phyloP scores from a whole-genome alignment of 2,329 filamentous ascomycete genomes.

The Hypoxylon sp. region DNA sequence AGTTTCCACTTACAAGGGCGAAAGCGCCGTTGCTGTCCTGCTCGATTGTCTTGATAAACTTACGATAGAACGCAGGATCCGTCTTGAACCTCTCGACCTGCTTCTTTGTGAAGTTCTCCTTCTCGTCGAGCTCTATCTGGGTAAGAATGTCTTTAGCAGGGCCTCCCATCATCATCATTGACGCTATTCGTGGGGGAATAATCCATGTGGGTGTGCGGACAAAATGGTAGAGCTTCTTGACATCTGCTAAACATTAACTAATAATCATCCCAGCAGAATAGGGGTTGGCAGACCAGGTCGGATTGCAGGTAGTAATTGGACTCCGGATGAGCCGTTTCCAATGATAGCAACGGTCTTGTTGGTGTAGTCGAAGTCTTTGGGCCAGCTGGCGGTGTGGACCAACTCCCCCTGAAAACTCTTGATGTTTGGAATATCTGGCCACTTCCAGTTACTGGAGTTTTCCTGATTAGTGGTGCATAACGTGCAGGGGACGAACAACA shows the following conservation, averaged over 20 bases:
- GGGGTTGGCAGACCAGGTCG: slow-evolving; percentile 56
- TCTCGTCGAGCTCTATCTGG: slow-evolving; percentile 59
- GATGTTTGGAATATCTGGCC: slow-evolving; percentile 65
- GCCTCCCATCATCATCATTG: slow-evolving; percentile 58
- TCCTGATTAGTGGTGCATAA: slow-evolving; percentile 33
- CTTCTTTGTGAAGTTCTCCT: slow-evolving; percentile 60
- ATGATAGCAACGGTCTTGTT: slow-evolving; percentile 70
- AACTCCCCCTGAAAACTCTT: slow-evolving; percentile 63
- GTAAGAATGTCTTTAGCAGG: slow-evolving; percentile 57
- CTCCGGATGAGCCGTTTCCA: slow-evolving; percentile 68
- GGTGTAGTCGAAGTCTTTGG: slow-evolving; percentile 63
- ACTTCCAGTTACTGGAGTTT: slow-evolving; percentile 66
- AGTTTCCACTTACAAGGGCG: slow-evolving; percentile 55
- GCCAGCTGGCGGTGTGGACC: slow-evolving; percentile 70
- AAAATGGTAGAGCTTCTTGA: slow-evolving; percentile 59
- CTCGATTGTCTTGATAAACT: slow-evolving; percentile 64
- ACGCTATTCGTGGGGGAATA: slow-evolving; percentile 56
- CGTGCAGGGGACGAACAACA: background rate
- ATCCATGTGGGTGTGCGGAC: slow-evolving; percentile 62
- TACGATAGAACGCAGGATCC: slow-evolving; percentile 62
- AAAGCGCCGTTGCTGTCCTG: slow-evolving; percentile 61
- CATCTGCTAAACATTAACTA: slow-evolving; percentile 49
- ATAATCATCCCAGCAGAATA: background rate
- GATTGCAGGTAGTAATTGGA: slow-evolving; percentile 68
- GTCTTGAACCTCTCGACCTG: slow-evolving; percentile 65